Conservation (phyloP, 805 yeast species). For the Allodekkera sacchari region DNA sequence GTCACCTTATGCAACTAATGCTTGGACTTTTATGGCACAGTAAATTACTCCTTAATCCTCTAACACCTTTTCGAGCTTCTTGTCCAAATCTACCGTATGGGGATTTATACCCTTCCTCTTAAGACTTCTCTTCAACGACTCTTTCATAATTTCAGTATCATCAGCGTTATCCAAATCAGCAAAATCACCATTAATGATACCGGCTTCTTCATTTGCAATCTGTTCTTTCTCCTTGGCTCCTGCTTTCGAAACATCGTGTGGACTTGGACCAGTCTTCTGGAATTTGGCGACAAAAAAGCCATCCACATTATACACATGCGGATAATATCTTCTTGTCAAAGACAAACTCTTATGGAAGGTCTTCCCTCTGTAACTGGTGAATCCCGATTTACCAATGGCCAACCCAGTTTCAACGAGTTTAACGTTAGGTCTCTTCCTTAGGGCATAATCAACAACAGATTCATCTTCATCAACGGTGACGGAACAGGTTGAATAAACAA, state of each 20-base stretch:
- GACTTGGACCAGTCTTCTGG: constrained; percentile 80
- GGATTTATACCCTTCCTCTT: constrained; percentile 72
- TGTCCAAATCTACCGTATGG: constrained; percentile 27
- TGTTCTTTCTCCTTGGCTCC: constrained; percentile 83
- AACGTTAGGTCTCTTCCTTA: constrained; percentile 93
- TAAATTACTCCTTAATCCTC: neutral
- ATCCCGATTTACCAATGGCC: constrained; percentile 93
- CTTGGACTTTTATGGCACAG: neutral
- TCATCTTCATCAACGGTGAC: constrained; percentile 98
- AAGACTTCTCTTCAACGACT: constrained; percentile 54
- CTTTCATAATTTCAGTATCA: constrained; percentile 65
- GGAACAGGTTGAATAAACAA: constrained; percentile 97
- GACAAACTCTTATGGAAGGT: constrained; percentile 70
- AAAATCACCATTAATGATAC: constrained; percentile 78
- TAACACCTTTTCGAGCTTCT: constrained; percentile 13
- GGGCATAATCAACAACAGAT: constrained; percentile 96
- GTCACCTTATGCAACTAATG: neutral
- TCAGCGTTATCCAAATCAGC: constrained; percentile 72
- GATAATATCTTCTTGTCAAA: constrained; percentile 91
- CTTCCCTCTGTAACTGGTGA: constrained; percentile 88
- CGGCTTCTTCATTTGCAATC: constrained; percentile 67
- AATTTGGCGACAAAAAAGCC: constrained; percentile 98
- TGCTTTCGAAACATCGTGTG: constrained; percentile 76
- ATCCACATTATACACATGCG: constrained; percentile 97
- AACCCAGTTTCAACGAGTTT: constrained; percentile 88